Evolutionary conservation across 169 alveolate genomes (phyloP).

Genomic region (Plasmodium coatneyi): DNA sequence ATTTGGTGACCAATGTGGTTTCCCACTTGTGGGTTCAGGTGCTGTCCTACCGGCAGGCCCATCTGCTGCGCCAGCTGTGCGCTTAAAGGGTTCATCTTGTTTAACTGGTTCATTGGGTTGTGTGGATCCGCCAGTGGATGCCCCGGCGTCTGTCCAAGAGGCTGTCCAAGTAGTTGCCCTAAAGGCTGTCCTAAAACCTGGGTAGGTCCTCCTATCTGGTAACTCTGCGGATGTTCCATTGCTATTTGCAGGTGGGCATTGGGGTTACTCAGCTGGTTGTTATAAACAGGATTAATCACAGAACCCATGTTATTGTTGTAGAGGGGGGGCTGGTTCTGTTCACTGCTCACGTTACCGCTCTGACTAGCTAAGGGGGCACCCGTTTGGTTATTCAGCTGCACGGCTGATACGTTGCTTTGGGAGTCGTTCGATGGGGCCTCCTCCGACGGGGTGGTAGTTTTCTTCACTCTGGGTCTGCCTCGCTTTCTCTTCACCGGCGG

Average conservation of each 20-base stretch:
- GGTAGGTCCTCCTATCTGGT: background rate
- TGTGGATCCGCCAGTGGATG: background rate
- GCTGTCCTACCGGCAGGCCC: background rate
- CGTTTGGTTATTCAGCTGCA: background rate
- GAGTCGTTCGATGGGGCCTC: slow-evolving; percentile 24
- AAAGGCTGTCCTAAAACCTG: background rate
- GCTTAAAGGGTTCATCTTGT: background rate
- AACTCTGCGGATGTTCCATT: background rate
- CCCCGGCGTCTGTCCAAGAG: background rate
- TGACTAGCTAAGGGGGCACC: background rate
- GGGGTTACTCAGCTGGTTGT: slow-evolving; percentile 2
- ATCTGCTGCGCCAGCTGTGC: slow-evolving; percentile 15
- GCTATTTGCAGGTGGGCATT: background rate
- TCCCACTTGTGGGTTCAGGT: background rate
- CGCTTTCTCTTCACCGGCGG: slow-evolving; percentile 43
- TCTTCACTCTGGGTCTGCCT: slow-evolving; percentile 56
- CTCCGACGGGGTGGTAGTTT: slow-evolving; percentile 22
- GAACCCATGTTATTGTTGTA: slow-evolving; percentile 6
- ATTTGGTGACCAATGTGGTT: background rate
- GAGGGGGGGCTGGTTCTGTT: background rate
- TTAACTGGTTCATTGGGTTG: background rate
- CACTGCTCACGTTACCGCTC: background rate
- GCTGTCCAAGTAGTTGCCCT: background rate
- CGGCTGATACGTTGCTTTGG: background rate
- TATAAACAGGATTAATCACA: slow-evolving; percentile 10